A percentile compares a stretch with the other conserved stretches of the same genome.
Conservation (phyloP, 2,329 filamentous ascomycete genomes). For the Claviceps monticola region DNA sequence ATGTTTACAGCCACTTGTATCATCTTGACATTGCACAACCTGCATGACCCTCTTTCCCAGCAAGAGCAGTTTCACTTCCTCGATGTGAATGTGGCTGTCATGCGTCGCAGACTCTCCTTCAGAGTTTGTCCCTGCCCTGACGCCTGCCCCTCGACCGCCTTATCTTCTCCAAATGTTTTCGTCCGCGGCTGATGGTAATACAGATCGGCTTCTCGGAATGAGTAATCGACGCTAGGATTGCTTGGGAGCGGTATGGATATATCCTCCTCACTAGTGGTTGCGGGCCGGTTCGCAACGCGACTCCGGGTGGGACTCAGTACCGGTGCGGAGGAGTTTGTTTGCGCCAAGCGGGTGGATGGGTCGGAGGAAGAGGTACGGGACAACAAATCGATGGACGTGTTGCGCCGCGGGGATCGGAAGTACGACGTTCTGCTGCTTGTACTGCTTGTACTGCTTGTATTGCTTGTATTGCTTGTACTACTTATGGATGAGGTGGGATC, state of each 20-base stretch:
- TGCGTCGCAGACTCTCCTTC: not conserved
- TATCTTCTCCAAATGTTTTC: not conserved
- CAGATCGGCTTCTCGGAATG: conserved; percentile 22
- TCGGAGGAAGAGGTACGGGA: not conserved
- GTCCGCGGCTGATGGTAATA: conserved; percentile 13
- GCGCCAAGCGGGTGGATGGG: not conserved
- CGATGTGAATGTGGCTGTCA: not conserved
- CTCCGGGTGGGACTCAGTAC: not conserved
- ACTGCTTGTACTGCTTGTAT: not conserved
- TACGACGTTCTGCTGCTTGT: not conserved
- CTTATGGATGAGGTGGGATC: too few relatives aligned
- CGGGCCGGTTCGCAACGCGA: not conserved
- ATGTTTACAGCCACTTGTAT: not conserved
- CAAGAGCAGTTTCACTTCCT: not conserved
- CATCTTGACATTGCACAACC: not conserved
- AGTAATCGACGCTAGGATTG: conserved; percentile 18
- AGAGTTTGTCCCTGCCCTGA: not conserved
- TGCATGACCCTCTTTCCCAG: not conserved
- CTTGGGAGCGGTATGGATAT: conserved; percentile 3
- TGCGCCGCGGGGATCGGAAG: not conserved
- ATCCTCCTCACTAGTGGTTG: not conserved
- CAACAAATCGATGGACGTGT: not conserved
- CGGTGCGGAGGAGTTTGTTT: not conserved
- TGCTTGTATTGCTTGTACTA: too few relatives aligned
- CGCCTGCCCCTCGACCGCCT: not conserved